Evolutionary conservation across 2,329 filamentous ascomycete genomes (phyloP).

Genomic region (Ceratocystis albifundus): DNA sequence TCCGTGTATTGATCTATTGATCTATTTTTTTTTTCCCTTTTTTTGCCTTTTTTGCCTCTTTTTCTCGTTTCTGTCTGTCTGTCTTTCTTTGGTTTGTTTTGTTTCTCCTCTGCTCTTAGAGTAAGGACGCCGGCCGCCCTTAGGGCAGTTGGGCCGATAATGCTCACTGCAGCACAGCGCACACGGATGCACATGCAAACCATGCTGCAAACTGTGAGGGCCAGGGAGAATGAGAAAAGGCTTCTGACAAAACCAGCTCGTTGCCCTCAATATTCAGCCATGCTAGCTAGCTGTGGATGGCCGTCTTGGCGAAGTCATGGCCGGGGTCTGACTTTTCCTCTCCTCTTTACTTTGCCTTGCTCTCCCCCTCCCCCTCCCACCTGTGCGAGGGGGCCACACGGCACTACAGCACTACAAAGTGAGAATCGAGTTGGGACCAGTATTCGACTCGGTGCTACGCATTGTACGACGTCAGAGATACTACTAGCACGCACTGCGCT

Average conservation of each 20-base stretch:
- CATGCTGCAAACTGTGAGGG: neutral
- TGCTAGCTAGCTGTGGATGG: neutral
- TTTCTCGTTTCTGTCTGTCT: neutral
- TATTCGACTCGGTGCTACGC: neutral
- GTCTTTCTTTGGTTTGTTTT: no score
- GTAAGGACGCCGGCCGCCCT: neutral
- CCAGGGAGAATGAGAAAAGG: neutral
- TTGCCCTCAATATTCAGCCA: neutral
- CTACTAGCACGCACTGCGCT: neutral
- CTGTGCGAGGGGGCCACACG: slow-evolving; percentile 4
- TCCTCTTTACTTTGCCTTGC: no score
- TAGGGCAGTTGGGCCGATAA: neutral
- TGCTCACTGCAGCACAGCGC: neutral
- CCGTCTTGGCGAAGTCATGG: neutral
- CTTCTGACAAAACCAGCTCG: neutral
- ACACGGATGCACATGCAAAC: neutral
- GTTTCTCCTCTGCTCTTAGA: neutral
- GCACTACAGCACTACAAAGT: neutral
- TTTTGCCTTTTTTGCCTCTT: neutral
- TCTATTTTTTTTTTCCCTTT: neutral
- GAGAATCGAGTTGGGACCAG: neutral
- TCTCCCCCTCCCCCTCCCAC: neutral
- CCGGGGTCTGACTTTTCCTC: neutral
- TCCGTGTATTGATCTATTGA: neutral
- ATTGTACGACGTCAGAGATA: neutral